Conservation (phyloP, 768 basidiomycete genomes). For the Mycena maculata region DNA sequence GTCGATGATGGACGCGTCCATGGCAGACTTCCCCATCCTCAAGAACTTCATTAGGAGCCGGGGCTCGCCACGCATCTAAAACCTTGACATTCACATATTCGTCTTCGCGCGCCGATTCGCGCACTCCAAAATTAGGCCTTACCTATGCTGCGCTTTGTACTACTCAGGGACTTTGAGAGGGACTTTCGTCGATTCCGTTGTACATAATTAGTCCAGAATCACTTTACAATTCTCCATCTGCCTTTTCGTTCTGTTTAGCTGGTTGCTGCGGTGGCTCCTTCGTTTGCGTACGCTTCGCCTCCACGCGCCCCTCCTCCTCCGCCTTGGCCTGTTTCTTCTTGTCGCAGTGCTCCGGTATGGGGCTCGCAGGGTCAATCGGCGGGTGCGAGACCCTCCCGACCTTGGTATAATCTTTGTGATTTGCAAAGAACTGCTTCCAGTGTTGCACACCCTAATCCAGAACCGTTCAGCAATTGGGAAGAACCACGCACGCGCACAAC, state of each 20-base stretch:
- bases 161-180: background rate
- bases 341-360: constrained; percentile 82
- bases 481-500: constrained; percentile 40
- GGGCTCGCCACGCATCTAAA: constrained; percentile 55
- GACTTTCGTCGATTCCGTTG: background rate
- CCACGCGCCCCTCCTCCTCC: constrained; percentile 46
- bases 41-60: constrained; percentile 84
- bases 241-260: constrained; percentile 35
- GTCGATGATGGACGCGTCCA: constrained; percentile 78
- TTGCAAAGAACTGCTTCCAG: constrained; percentile 91
- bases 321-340: constrained; percentile 62
- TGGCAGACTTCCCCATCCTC: constrained; percentile 85
- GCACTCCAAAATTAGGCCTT: background rate
- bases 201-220: constrained; percentile 23
- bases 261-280: constrained; percentile 26
- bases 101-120: constrained; percentile 19
- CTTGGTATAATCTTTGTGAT: constrained; percentile 83
- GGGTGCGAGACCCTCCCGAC: constrained; percentile 82
- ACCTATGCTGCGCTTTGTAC: background rate
- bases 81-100: constrained; percentile 6
- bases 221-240: constrained; percentile 28
- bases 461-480: constrained; percentile 1
- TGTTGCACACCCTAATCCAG: constrained; percentile 73
- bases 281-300: constrained; percentile 33
- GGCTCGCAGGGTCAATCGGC: constrained; percentile 80